phyloP scores from a whole-genome alignment of 2,329 filamentous ascomycete species.

The Fusarium sp. region DNA sequence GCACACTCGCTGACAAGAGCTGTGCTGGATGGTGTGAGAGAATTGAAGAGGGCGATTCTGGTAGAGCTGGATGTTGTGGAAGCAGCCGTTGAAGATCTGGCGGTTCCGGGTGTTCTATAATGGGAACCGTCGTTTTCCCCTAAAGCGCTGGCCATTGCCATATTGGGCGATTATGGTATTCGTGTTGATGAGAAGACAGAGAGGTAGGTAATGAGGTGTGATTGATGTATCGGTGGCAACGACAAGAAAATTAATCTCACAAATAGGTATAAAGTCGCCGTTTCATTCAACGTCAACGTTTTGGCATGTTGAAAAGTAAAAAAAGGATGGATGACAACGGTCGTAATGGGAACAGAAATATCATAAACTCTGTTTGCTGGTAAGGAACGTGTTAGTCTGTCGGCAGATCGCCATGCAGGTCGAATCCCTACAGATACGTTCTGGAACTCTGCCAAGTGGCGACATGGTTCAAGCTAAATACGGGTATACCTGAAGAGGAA shows the following conservation, averaged over 20 bases:
- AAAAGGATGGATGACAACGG: not conserved
- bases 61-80: slow-evolving; percentile 30
- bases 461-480: slow-evolving; percentile 24
- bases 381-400: slow-evolving; percentile 11
- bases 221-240: not conserved
- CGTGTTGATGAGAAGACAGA: not conserved
- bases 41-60: slow-evolving; percentile 32
- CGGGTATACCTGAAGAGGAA: slow-evolving; percentile 34
- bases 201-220: not conserved
- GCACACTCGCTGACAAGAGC: slow-evolving; percentile 35
- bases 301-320: slow-evolving; percentile 1
- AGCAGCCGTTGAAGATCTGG: slow-evolving; percentile 29
- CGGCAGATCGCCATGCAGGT: slow-evolving; percentile 32
- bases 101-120: slow-evolving; percentile 24
- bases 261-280: slow-evolving; percentile 6
- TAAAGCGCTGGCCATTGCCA: slow-evolving; percentile 19
- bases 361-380: slow-evolving; percentile 5
- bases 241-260: not conserved
- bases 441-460: slow-evolving; percentile 28
- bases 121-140: slow-evolving; percentile 20
- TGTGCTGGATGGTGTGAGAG: slow-evolving; percentile 33
- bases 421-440: slow-evolving; percentile 14
- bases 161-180: not conserved
- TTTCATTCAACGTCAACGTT: slow-evolving; percentile 6
- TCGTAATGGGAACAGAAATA: slow-evolving; percentile 18